A percentile compares a stretch with the other conserved stretches of the same genome.
These are phyloP conservation scores for Yamadazyma triangularis DNA, from an alignment of 1,139 yeast genomes.

Conservation along the genomic window DNA sequence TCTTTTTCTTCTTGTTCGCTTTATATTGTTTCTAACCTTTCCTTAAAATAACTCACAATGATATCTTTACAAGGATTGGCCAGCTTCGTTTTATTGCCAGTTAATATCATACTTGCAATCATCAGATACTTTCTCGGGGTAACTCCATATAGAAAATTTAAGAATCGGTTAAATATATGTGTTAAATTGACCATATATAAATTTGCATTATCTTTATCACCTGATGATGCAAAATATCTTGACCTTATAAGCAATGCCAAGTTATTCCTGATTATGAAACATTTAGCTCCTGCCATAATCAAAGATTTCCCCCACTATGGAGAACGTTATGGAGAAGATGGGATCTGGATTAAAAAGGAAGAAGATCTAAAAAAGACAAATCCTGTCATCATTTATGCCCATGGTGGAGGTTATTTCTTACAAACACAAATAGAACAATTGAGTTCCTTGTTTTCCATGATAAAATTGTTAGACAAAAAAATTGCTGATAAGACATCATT, in stretches of 20 bases:
- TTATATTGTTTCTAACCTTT: too few relatives aligned
- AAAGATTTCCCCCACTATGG: slow-evolving; percentile 27
- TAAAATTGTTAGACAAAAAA: slow-evolving; percentile 24
- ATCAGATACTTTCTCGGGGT: slow-evolving; percentile 17
- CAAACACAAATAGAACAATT: slow-evolving; percentile 33
- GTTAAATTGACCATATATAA: slow-evolving; percentile 18
- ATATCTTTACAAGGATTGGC: slow-evolving; percentile 1
- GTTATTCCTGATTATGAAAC: slow-evolving; percentile 5
- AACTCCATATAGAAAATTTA: slow-evolving; percentile 15
- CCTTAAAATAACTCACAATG: too few relatives aligned
- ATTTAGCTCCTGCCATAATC: neutral
- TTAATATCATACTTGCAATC: slow-evolving; percentile 6
- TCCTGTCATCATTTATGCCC: slow-evolving; percentile 35
- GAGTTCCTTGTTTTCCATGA: slow-evolving; percentile 25
- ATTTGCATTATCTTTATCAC: slow-evolving; percentile 13
- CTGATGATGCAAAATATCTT: slow-evolving; percentile 11
- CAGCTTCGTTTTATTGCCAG: slow-evolving; percentile 7
- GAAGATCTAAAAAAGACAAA: slow-evolving; percentile 20
- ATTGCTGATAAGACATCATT: slow-evolving; percentile 21
- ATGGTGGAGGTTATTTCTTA: slow-evolving; percentile 43
- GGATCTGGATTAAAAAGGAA: slow-evolving; percentile 35
- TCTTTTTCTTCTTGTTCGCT: too few relatives aligned
- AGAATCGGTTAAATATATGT: slow-evolving; percentile 13
- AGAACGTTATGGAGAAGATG: slow-evolving; percentile 25
- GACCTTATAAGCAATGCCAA: slow-evolving; percentile 1